These are phyloP conservation scores for Ogataea henricii DNA, from an alignment of 805 yeast species.

Conservation along the genomic window DNA sequence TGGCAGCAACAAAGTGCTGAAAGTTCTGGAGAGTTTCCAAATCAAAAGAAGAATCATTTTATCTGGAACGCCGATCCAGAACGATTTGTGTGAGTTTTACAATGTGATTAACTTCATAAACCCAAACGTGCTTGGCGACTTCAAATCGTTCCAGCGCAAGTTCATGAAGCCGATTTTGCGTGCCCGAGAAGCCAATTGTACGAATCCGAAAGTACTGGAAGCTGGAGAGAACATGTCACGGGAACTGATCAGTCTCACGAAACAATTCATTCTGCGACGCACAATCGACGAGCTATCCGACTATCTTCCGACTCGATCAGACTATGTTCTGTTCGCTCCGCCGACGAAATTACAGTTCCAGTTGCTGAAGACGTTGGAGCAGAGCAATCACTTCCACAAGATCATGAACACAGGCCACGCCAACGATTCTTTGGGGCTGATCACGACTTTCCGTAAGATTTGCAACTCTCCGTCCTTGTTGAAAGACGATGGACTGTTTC, in stretches of 20 bases:
- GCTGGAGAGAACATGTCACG: conserved; percentile 63
- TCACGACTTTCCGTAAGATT: conserved; percentile 73
- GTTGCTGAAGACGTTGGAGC: conserved; percentile 53
- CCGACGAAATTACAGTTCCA: conserved; percentile 66
- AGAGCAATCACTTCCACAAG: conserved; percentile 37
- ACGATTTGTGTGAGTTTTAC: conserved; percentile 82
- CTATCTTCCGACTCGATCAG: conserved; percentile 74
- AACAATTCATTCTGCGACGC: conserved; percentile 70
- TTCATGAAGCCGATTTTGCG: conserved; percentile 70
- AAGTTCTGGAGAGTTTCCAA: conserved; percentile 56
- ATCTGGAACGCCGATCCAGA: conserved; percentile 75
- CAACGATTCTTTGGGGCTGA: conserved; percentile 61
- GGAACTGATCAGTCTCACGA: conserved; percentile 66
- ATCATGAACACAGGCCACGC: conserved; percentile 33
- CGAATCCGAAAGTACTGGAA: conserved; percentile 47
- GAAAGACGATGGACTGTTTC: conserved; percentile 48
- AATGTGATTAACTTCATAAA: conserved; percentile 80
- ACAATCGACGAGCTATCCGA: conserved; percentile 56
- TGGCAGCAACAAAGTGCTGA: conserved; percentile 67
- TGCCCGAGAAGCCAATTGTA: conserved; percentile 67
- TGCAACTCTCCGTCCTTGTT: conserved; percentile 80
- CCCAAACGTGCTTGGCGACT: conserved; percentile 75
- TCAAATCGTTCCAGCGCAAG: conserved; percentile 55
- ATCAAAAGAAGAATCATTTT: conserved; percentile 62
- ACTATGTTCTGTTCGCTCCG: conserved; percentile 71